These are phyloP conservation scores for Globisporangium iwayamae DNA, from an alignment of 352 stramenopile species.

Conservation along the genomic window DNA sequence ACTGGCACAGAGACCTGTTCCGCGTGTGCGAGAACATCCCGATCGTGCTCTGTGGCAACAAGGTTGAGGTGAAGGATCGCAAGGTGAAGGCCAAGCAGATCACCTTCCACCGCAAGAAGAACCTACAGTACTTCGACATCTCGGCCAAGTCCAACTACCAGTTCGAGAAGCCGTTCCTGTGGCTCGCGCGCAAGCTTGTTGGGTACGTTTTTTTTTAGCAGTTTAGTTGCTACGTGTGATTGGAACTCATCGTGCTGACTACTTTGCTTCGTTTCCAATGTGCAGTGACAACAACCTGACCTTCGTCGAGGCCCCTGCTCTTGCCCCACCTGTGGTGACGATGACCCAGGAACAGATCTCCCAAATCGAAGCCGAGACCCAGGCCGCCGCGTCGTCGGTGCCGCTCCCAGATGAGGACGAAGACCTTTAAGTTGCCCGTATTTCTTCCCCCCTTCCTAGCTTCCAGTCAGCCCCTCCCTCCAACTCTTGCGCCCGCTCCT, in stretches of 20 bases:
- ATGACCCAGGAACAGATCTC: constrained; percentile 93
- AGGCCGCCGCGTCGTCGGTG: constrained; percentile 86
- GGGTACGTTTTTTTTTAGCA: constrained; percentile 56
- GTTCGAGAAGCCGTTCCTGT: constrained; percentile 99
- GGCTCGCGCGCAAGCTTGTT: constrained; percentile 98
- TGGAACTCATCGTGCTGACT: not conserved
- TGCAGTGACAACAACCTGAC: constrained; percentile 95
- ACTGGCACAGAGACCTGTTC: constrained; percentile 99
- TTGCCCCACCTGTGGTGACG: constrained; percentile 95
- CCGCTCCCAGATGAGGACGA: constrained; percentile 98
- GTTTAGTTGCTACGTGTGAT: not conserved
- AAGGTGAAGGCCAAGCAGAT: constrained; percentile 99
- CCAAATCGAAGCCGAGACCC: constrained; percentile 92
- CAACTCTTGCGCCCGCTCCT: constrained; percentile 7
- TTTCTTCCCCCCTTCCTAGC: constrained; percentile 15
- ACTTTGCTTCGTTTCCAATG: constrained; percentile 13
- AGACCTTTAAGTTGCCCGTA: constrained; percentile 86
- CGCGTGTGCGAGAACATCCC: constrained; percentile 99
- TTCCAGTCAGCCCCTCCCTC: not conserved
- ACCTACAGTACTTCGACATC: constrained; percentile 99
- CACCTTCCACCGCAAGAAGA: constrained; percentile 99
- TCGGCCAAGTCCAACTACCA: constrained; percentile 99
- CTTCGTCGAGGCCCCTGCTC: constrained; percentile 97
- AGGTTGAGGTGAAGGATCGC: constrained; percentile 99
- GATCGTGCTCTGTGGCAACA: constrained; percentile 99